Percentiles rank a stretch among this genome's conserved stretches.
These are phyloP conservation scores for Viridothelium virens DNA, from an alignment of 495 filamentous ascomycete genomes.

Conservation along the genomic window DNA sequence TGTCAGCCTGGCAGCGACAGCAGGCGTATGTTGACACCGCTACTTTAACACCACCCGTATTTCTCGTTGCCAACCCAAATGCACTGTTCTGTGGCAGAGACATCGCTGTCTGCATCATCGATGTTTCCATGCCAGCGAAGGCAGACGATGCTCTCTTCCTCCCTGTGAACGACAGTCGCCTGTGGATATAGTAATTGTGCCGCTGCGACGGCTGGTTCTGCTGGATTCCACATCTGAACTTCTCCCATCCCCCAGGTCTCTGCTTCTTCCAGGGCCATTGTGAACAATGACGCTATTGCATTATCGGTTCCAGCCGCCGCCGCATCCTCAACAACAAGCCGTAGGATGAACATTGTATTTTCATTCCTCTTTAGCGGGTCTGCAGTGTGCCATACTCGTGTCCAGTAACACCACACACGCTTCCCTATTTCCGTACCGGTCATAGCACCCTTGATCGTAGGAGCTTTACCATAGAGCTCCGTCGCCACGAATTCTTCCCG, in stretches of 20 bases:
- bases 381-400: conserved; percentile 55
- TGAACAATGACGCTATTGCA: conserved; percentile 42
- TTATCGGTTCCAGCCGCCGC: conserved; percentile 32
- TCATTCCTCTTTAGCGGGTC: conserved; percentile 35
- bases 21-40: too few species aligned
- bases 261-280: conserved; percentile 49
- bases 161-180: conserved; percentile 48
- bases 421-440: conserved; percentile 42
- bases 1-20: neutral
- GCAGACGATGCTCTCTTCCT: conserved; percentile 55
- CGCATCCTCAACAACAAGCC: conserved; percentile 64
- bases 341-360: conserved; percentile 70
- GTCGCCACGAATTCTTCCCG: conserved; percentile 75
- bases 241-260: conserved; percentile 50
- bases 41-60: conserved; percentile 76
- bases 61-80: conserved; percentile 91
- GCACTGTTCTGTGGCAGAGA: conserved; percentile 45
- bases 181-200: conserved; percentile 46
- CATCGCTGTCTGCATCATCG: neutral
- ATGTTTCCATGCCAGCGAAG: conserved; percentile 55
- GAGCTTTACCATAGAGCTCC: conserved; percentile 45
- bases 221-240: conserved; percentile 61
- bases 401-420: conserved; percentile 75
- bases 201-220: conserved; percentile 48
- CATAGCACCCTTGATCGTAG: conserved; percentile 62